A percentile compares a stretch with the other conserved stretches of the same genome.
Conservation (phyloP, 176 grass and related monocot species). For the Carex parvula region DNA sequence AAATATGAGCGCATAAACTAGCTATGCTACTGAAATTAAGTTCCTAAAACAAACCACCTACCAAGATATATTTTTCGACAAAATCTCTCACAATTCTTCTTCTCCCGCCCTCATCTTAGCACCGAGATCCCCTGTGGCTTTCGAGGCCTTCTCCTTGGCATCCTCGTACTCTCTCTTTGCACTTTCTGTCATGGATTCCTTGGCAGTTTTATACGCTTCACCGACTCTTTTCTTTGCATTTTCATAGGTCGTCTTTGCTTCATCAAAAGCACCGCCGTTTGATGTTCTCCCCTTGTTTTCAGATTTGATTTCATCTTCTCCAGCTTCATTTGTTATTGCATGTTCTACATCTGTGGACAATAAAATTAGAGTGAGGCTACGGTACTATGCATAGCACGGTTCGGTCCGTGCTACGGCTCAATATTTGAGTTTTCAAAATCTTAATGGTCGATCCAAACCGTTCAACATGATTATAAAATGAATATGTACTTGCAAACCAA, state of each 20-base stretch:
- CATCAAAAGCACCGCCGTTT: background rate
- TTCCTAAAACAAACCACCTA: background rate
- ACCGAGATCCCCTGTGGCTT: slow-evolving; percentile 20
- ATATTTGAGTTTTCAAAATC: too few relatives aligned
- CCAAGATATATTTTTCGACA: background rate
- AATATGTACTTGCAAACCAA: too few relatives aligned
- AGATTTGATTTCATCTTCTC: background rate
- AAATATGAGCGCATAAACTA: too few relatives aligned
- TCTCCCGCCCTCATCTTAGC: slow-evolving; percentile 15
- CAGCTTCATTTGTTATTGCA: background rate
- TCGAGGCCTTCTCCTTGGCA: slow-evolving; percentile 36
- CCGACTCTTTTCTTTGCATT: slow-evolving; percentile 15
- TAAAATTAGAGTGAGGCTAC: too few relatives aligned
- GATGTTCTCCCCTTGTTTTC: background rate
- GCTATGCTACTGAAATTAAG: background rate
- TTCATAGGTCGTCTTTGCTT: slow-evolving; percentile 22
- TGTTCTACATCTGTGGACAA: background rate
- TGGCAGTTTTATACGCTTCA: slow-evolving; percentile 25
- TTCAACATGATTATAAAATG: too few relatives aligned
- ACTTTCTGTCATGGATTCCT: slow-evolving; percentile 23
- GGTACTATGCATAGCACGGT: too few relatives aligned
- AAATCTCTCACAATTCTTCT: slow-evolving; percentile 6
- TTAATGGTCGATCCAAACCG: too few relatives aligned
- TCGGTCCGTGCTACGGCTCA: too few relatives aligned
- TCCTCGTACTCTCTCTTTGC: slow-evolving; percentile 19